Evolutionary conservation across 1,139 yeast species (phyloP), one percentile per base, ranked within the genome.

Genomic region (Casaregolazyma suthepensis): DNA sequence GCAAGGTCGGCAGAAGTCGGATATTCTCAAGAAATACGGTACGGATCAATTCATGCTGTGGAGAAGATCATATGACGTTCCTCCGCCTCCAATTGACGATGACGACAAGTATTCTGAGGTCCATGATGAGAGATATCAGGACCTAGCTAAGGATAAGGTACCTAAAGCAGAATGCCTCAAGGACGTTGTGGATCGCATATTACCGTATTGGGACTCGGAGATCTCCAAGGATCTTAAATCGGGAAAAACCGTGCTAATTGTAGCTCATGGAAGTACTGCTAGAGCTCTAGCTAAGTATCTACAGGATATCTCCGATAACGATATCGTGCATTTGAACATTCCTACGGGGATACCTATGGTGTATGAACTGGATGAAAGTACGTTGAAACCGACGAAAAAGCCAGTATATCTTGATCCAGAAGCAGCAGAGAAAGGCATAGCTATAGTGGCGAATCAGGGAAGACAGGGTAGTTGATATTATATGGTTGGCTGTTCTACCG

Each of bases 361-460:
- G 60, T 93, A 88, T 78, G 98, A 91, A 78, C 84, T 93, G 71
- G 97, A 91, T 73, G 86, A 80, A 58, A 35, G 3, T 35, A 71
- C 80, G 69, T 85, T 91, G 76, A 82, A 83, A 76, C 97, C 97
- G 76, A 79, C 85, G 71, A 90, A 90, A 83, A 88, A 91, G 63
- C 85, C 95, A 66, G 88, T 89, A 81, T 91, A 91, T 84, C 85
- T 91, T 77, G 98, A 91, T 78, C 98, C 98, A 67, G 97, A 89
- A 79, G 98, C 97, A 70, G 98, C 98, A 70, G 96, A 90, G 62
- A 97, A 97, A 57, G 98, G 98, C 80, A 98, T 97, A 63, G 97
- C 97, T 69, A 96, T 96, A 57, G 98, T 91, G 65, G 98, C 98
- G 66, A 89, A 89, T 69, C 98, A 91, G 80, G 98, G 98, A 74